Evolutionary conservation across 2,329 filamentous ascomycete species (phyloP).

Genomic region (Volutella citrinella): DNA sequence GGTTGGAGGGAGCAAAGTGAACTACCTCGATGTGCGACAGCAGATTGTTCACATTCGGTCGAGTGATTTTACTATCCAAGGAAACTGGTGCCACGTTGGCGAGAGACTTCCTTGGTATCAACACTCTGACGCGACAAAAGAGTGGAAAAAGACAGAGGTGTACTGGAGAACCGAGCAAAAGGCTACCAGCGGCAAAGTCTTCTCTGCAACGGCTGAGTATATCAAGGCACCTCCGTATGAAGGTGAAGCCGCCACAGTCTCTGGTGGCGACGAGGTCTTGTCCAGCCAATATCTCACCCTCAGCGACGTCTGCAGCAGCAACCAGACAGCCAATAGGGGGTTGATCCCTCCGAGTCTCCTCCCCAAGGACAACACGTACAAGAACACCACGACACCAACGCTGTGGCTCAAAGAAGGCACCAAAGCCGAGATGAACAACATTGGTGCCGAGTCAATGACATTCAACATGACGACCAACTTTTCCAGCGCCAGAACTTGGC

Average conservation of each 20-base stretch:
- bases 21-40: slow-evolving; percentile 11
- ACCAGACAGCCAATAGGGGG: slow-evolving; percentile 1
- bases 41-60: slow-evolving; percentile 14
- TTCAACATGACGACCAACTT: slow-evolving; percentile 9
- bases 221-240: not conserved
- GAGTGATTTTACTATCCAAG: slow-evolving; percentile 11
- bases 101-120: slow-evolving; percentile 2
- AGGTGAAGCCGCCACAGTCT: not conserved
- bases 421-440: slow-evolving; percentile 7
- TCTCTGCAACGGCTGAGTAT: slow-evolving; percentile 11
- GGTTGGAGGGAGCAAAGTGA: no score
- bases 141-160: slow-evolving; percentile 7
- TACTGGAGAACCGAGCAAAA: slow-evolving; percentile 15
- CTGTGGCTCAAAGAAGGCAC: slow-evolving; percentile 12
- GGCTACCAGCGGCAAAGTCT: slow-evolving; percentile 2
- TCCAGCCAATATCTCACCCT: slow-evolving; percentile 14
- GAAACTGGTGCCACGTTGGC: not conserved
- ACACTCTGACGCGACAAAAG: slow-evolving; percentile 10
- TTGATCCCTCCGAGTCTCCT: not conserved
- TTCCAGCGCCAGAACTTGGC: not conserved
- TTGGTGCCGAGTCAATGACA: slow-evolving; percentile 11
- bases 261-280: slow-evolving; percentile 1
- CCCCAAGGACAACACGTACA: slow-evolving; percentile 1
- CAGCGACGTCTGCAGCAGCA: slow-evolving; percentile 10
- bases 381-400: slow-evolving; percentile 8